These are phyloP conservation scores for Hymenoscyphus scutula DNA, from an alignment of 2,329 filamentous ascomycete genomes.

Conservation along the genomic window DNA sequence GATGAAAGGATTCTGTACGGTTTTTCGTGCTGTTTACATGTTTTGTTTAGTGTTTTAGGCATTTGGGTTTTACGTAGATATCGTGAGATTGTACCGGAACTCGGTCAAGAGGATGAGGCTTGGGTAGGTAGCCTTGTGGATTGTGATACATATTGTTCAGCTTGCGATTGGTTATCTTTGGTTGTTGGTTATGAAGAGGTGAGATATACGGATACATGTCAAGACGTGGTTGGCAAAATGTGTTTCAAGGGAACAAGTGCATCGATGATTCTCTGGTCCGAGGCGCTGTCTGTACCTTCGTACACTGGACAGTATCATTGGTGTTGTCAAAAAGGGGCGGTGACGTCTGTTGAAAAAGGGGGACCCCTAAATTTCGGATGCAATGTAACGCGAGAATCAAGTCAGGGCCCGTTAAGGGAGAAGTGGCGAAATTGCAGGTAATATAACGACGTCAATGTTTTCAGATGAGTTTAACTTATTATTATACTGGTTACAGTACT, in stretches of 20 bases:
- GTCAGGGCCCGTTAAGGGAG: background rate
- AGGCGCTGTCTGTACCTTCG: no score
- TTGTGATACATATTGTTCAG: no score
- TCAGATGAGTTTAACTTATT: background rate
- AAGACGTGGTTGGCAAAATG: background rate
- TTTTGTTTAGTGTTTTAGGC: background rate
- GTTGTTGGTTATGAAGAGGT: background rate
- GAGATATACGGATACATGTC: background rate
- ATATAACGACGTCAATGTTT: background rate
- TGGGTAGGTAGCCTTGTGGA: background rate
- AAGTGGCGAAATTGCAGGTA: background rate
- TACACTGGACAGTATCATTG: background rate
- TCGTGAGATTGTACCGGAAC: background rate
- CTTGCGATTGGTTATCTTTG: background rate
- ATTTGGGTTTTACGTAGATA: background rate
- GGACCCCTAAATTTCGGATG: background rate
- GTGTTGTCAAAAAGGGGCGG: background rate
- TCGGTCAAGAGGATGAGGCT: background rate
- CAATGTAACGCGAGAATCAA: background rate
- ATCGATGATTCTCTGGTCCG: no score
- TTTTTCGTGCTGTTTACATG: background rate
- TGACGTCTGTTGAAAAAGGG: slow-evolving; percentile 3
- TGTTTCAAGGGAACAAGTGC: background rate
- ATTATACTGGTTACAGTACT: background rate
- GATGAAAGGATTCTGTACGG: background rate